Conservation (phyloP, 2,329 filamentous ascomycete genomes). For the Neoarthrinium moseri region DNA sequence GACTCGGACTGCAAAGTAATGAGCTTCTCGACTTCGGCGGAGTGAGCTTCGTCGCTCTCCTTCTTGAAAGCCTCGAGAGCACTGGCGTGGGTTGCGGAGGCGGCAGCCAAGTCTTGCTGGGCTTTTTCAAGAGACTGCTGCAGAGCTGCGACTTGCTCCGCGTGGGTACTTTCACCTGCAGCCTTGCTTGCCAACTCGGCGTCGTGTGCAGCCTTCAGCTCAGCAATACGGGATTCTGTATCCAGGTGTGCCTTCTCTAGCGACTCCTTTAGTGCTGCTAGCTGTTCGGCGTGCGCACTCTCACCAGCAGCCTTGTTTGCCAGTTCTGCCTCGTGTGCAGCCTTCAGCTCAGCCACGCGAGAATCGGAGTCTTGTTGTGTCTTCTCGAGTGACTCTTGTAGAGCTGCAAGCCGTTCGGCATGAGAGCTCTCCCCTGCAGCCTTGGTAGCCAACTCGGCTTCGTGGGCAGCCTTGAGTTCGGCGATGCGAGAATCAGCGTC, state of each 20-base stretch:
- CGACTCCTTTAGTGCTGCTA: conserved; percentile 25
- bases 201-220: conserved; percentile 21
- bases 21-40: conserved; percentile 44
- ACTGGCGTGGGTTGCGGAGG: conserved; percentile 31
- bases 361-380: conserved; percentile 38
- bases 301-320: conserved; percentile 21
- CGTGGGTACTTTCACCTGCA: conserved; percentile 18
- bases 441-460: conserved; percentile 21
- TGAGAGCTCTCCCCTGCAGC: conserved; percentile 20
- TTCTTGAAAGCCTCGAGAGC: conserved; percentile 40
- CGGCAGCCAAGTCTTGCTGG: conserved; percentile 30
- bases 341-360: conserved; percentile 13
- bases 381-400: conserved; percentile 37
- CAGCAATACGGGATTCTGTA: conserved; percentile 17
- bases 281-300: conserved; percentile 18
- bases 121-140: conserved; percentile 25
- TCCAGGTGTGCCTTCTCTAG: conserved; percentile 26
- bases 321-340: conserved; percentile 23
- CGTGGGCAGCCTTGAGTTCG: conserved; percentile 22
- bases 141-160: conserved; percentile 25
- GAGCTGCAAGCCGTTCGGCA: conserved; percentile 24
- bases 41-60: conserved; percentile 37
- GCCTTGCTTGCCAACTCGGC: conserved; percentile 22
- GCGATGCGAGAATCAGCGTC: conserved; percentile 17
- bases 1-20: conserved; percentile 42